These are phyloP conservation scores for Didymella arachidicola DNA, from an alignment of 2,329 filamentous ascomycete genomes.

Conservation along the genomic window DNA sequence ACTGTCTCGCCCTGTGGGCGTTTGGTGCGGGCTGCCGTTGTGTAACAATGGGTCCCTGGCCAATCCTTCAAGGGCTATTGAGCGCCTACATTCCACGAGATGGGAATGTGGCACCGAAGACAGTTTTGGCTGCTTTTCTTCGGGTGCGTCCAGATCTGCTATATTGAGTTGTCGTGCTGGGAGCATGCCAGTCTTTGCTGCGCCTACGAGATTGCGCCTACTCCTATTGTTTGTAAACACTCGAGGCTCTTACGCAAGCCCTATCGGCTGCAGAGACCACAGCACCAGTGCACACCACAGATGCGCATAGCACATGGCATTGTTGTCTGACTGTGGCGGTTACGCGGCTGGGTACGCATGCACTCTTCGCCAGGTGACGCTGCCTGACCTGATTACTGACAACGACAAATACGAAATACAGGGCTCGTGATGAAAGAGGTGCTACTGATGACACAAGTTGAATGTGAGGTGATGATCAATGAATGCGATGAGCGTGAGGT, in stretches of 20 bases:
- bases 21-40: slow-evolving; percentile 16
- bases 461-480: not conserved
- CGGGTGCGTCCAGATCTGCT: slow-evolving; percentile 7
- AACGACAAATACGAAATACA: not conserved
- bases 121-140: not conserved
- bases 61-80: slow-evolving; percentile 11
- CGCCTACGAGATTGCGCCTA: slow-evolving; percentile 1
- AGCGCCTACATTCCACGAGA: slow-evolving; percentile 17
- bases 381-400: no score
- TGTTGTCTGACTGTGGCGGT: slow-evolving; percentile 2
- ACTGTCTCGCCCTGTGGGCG: slow-evolving; percentile 15
- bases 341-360: not conserved
- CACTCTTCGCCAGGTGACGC: not conserved
- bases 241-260: not conserved
- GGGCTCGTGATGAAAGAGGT: not conserved
- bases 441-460: not conserved
- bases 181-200: slow-evolving; percentile 13
- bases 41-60: slow-evolving; percentile 24
- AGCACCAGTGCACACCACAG: not conserved
- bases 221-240: slow-evolving; percentile 12
- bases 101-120: slow-evolving; percentile 14
- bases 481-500: not conserved
- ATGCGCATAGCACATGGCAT: not conserved
- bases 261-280: no score
- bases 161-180: slow-evolving; percentile 14